phyloP scores from a whole-genome alignment of 805 yeast genomes.

The Ogataea trehalophila region DNA sequence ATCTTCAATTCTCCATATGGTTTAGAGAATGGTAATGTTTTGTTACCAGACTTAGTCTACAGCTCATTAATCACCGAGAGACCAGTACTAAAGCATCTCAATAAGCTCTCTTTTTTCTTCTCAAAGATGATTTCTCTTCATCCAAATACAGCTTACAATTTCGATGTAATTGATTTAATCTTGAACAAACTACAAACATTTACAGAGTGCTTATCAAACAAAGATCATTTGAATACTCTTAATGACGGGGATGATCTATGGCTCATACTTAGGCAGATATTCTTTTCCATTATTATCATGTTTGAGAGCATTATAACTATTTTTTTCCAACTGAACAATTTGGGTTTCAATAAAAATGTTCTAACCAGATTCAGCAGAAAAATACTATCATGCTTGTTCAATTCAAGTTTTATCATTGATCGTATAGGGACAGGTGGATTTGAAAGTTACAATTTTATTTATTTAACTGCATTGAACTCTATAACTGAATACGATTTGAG shows the following conservation, averaged over 20 bases:
- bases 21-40: constrained; percentile 15
- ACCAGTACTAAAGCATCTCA: constrained; percentile 47
- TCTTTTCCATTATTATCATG: constrained; percentile 46
- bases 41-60: background rate
- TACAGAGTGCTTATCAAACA: constrained; percentile 20
- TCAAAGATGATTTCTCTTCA: constrained; percentile 15
- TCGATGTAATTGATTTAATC: constrained; percentile 19
- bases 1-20: constrained; percentile 21
- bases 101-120: constrained; percentile 40
- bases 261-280: constrained; percentile 26
- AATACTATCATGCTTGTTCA: constrained; percentile 38
- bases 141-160: constrained; percentile 7
- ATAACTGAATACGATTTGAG: constrained; percentile 26
- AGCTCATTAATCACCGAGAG: constrained; percentile 3
- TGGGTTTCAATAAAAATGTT: constrained; percentile 7
- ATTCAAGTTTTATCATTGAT: constrained; percentile 43
- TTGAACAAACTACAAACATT: constrained; percentile 28
- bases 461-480: constrained; percentile 43
- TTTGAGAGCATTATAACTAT: constrained; percentile 45
- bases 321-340: constrained; percentile 28
- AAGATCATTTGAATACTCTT: constrained; percentile 10
- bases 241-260: constrained; percentile 14
- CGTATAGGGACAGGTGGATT: constrained; percentile 62
- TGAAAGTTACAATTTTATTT: constrained; percentile 57
- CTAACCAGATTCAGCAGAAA: constrained; percentile 23